Evolutionary conservation across 768 basidiomycete genomes (phyloP), one percentile per base, ranked within the genome.

Genomic region (Dacryopinax primogenitus): DNA sequence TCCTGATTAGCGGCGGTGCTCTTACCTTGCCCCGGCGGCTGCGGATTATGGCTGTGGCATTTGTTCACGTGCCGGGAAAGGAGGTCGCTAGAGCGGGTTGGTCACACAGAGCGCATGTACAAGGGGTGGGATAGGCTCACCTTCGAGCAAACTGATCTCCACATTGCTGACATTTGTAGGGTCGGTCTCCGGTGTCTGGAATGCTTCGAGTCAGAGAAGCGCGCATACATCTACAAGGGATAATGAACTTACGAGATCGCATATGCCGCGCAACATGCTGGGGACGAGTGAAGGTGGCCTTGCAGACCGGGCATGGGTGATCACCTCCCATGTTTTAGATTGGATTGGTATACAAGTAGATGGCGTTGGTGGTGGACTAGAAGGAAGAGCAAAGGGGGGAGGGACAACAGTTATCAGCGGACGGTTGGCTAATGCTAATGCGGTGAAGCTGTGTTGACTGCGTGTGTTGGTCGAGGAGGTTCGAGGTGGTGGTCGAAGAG

Each of bases 251-350:
- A 58, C 32, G 90, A 70, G 88, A 90, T 74, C 90, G 84, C 89
- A 92, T 91, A 76, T 91, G 90, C 62, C 90, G 78, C 0, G 88
- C 88, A 58, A 92, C 90, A 83, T 92, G 90, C 71, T 92, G 90
- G 32, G 90, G 90, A 63, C 90, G 82, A 26, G 90, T 92, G 69
- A 92, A 92, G 0, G 89, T 90, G 0, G 90, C 87, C 68, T 87
- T 83, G 74, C 90, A 92, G 13, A 92, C 89, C 18, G 90, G 85
- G 73, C 90, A 92, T 74, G 86, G 87, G 81, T 89, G 87, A 76
- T 89, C 87, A 36, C 87, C 87, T 67, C 81, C 88, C 87, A 89
- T 89, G 11, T 11, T 58, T 30, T 58, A 58, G 26, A 7, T 58
- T 39, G 37, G 13, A 28, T 28, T 58, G 51, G 26, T 39, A n/a